Conservation (phyloP, 2,329 filamentous ascomycete genomes). For the Boeremia exigua region DNA sequence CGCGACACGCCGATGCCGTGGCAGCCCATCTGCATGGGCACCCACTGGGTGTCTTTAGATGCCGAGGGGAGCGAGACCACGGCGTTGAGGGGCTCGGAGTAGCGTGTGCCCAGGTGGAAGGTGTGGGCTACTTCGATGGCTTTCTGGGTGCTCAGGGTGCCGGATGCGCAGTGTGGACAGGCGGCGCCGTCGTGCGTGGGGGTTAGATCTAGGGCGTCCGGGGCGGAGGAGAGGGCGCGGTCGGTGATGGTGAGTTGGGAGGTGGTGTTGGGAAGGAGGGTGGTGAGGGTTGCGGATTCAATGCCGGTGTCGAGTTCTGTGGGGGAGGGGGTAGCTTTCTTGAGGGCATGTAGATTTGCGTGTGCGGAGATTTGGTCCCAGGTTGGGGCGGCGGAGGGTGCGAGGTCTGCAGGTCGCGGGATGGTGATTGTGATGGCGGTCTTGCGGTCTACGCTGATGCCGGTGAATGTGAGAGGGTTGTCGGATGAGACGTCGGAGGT, state of each 20-base stretch:
- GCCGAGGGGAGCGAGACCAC: conserved; percentile 57
- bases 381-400: conserved; percentile 1
- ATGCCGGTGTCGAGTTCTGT: conserved; percentile 75
- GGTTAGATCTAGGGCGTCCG: conserved; percentile 61
- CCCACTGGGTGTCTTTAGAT: conserved; percentile 39
- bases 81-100: conserved; percentile 76
- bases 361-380: conserved; percentile 46
- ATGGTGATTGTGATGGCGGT: conserved; percentile 68
- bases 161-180: conserved; percentile 73
- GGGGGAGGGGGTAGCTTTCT: conserved; percentile 57
- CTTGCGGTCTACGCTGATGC: conserved; percentile 70
- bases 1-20: conserved; percentile 94
- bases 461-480: conserved; percentile 60
- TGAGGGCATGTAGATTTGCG: conserved; percentile 68
- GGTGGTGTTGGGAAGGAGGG: conserved; percentile 28
- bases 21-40: conserved; percentile 89
- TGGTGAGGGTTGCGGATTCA: conserved; percentile 48
- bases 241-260: conserved; percentile 30
- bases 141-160: conserved; percentile 68
- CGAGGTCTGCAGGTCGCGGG: conserved; percentile 14
- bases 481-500: conserved; percentile 20
- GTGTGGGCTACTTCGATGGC: conserved; percentile 94
- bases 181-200: conserved; percentile 70
- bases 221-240: conserved; percentile 13
- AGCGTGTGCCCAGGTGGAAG: conserved; percentile 89